phyloP scores from a whole-genome alignment of 2,329 filamentous ascomycete species.

The Xylaria sp. region DNA sequence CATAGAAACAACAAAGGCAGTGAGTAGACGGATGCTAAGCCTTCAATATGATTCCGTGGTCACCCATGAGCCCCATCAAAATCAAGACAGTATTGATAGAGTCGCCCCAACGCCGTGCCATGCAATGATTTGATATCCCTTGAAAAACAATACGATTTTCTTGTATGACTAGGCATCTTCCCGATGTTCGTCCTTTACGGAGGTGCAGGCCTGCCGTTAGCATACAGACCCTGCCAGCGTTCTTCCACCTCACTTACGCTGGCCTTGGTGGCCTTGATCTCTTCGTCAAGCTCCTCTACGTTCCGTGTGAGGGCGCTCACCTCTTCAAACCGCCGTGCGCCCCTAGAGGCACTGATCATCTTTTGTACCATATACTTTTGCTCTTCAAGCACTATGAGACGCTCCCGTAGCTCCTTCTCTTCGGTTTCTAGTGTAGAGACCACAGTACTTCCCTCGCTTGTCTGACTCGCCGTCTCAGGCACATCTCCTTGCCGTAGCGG shows the following conservation, averaged over 20 bases:
- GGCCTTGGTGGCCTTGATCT: conserved; percentile 75
- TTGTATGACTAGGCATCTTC: too few relatives aligned
- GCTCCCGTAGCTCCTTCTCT: conserved; percentile 83
- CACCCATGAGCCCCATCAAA: background rate
- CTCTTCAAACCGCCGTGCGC: conserved; percentile 84
- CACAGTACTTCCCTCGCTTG: conserved; percentile 62
- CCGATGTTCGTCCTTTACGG: conserved; percentile 12
- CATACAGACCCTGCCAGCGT: conserved; percentile 64
- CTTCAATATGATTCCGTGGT: conserved; percentile 13
- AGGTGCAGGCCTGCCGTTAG: conserved; percentile 40
- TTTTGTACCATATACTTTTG: conserved; percentile 88
- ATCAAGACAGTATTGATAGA: conserved; percentile 14
- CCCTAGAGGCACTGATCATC: conserved; percentile 83
- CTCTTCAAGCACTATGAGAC: conserved; percentile 86
- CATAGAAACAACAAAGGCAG: background rate
- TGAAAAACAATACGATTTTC: background rate
- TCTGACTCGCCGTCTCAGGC: conserved; percentile 61
- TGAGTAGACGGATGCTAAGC: conserved; percentile 6
- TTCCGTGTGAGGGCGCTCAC: conserved; percentile 82
- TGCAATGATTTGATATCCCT: conserved; percentile 39
- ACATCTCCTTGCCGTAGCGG: conserved; percentile 59
- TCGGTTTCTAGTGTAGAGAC: conserved; percentile 76
- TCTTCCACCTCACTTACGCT: conserved; percentile 74
- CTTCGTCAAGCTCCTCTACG: conserved; percentile 80
- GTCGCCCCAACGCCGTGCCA: conserved; percentile 43